Conservation (phyloP, 257 asterid genomes). For the Misopates orontium region DNA sequence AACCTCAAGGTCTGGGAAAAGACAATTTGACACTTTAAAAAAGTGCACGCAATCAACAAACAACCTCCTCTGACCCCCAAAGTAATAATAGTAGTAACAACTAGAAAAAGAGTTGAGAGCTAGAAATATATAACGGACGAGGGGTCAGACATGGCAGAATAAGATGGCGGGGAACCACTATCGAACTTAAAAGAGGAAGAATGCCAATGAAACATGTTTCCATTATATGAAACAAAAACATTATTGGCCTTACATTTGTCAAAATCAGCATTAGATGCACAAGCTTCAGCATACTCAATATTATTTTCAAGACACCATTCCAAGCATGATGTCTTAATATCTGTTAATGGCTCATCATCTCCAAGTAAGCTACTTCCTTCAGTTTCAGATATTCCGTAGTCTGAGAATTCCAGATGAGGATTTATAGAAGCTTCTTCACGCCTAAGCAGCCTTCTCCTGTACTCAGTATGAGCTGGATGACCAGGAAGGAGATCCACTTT, state of each 20-base stretch:
- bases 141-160: neutral
- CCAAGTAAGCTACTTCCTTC: conserved; percentile 89
- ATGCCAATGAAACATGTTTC: neutral
- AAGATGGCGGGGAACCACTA: conserved; percentile 4
- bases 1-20: neutral
- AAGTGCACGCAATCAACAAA: too few relatives aligned
- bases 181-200: neutral
- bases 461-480: conserved; percentile 84
- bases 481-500: conserved; percentile 90
- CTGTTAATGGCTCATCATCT: conserved; percentile 61
- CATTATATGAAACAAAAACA: conserved; percentile 2
- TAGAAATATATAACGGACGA: neutral
- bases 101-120: neutral
- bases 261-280: conserved; percentile 80
- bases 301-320: conserved; percentile 85
- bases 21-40: too few relatives aligned
- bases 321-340: conserved; percentile 49
- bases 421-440: conserved; percentile 41
- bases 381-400: conserved; percentile 77
- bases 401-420: conserved; percentile 39
- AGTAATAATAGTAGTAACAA: neutral
- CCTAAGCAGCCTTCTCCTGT: conserved; percentile 63
- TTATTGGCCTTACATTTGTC: conserved; percentile 71
- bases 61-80: too few relatives aligned
- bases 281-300: conserved; percentile 89